These are phyloP conservation scores for Capsicum chinense DNA, from an alignment of 257 asterid genomes.

Conservation along the genomic window DNA sequence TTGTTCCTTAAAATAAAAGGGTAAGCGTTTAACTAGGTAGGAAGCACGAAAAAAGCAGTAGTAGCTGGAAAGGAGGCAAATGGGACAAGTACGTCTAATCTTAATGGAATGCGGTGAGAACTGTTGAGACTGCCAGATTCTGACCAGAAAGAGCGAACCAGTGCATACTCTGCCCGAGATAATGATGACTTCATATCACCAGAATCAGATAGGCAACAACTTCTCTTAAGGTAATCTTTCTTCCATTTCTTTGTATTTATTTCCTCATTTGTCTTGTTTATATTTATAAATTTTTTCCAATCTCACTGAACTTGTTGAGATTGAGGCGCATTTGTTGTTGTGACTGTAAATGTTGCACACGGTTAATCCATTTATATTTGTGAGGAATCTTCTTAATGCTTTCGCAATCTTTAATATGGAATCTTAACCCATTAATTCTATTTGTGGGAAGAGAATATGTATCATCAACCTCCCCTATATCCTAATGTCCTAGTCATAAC, in stretches of 20 bases:
- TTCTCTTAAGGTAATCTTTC: constrained; percentile 70
- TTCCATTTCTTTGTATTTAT: background rate
- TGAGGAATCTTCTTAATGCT: background rate
- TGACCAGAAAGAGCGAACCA: constrained; percentile 58
- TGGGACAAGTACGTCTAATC: constrained; percentile 69
- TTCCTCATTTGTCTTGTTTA: background rate
- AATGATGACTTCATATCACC: constrained; percentile 81
- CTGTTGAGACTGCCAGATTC: constrained; percentile 80
- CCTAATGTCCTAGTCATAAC: background rate
- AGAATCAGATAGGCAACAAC: constrained; percentile 86
- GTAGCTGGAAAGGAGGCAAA: constrained; percentile 54
- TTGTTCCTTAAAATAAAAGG: constrained; percentile 23
- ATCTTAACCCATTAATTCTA: background rate
- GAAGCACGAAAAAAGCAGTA: constrained; percentile 69
- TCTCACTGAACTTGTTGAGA: background rate
- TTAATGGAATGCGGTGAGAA: constrained; percentile 78
- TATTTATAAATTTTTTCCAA: background rate
- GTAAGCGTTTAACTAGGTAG: constrained; percentile 54
- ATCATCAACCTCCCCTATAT: background rate
- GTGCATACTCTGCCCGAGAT: constrained; percentile 52
- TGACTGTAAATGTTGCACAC: background rate
- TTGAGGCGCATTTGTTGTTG: background rate
- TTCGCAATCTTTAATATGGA: background rate
- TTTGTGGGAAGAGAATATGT: background rate
- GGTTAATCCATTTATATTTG: background rate